Evolutionary conservation across 192 early-diverging fungal genomes (phyloP).

Genomic region (Dissophora globulifera): DNA sequence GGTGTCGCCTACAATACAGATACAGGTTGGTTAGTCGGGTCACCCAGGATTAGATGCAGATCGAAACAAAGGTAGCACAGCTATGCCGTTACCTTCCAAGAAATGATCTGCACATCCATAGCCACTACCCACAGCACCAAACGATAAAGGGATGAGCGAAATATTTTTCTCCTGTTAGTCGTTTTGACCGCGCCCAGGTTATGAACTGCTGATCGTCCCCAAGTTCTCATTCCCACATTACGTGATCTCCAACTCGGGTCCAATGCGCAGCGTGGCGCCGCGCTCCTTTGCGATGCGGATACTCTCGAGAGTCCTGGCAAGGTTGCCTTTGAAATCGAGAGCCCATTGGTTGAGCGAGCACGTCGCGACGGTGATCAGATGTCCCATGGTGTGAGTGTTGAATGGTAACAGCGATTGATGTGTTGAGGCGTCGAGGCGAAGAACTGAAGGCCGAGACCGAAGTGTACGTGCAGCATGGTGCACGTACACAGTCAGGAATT

Average conservation of each 20-base stretch:
- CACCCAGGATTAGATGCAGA: no score
- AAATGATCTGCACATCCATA: constrained; percentile 99
- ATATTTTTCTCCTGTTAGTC: no score
- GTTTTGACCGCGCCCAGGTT: no score
- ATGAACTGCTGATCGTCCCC: no score
- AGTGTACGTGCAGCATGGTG: no score
- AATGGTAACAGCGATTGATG: not conserved
- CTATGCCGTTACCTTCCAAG: constrained; percentile 76
- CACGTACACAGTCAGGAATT: no score
- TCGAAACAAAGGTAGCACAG: no score
- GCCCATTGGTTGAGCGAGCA: constrained; percentile 95
- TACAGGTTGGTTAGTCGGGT: not conserved
- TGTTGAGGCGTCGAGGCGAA: no score
- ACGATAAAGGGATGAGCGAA: not conserved
- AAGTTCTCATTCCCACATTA: no score
- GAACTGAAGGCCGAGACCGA: no score
- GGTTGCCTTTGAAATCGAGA: constrained; percentile 95
- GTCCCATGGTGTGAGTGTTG: constrained; percentile 63
- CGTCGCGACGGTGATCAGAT: constrained; percentile 78
- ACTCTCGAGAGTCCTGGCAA: constrained; percentile 84
- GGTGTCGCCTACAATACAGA: constrained; percentile 77
- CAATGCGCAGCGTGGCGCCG: constrained; percentile 87
- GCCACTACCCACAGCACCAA: constrained; percentile 68
- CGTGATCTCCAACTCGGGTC: constrained; percentile 97
- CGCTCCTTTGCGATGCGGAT: constrained; percentile 83